Evolutionary conservation across 352 stramenopile genomes (phyloP).

Genomic region (Phytopythium delawarense): DNA sequence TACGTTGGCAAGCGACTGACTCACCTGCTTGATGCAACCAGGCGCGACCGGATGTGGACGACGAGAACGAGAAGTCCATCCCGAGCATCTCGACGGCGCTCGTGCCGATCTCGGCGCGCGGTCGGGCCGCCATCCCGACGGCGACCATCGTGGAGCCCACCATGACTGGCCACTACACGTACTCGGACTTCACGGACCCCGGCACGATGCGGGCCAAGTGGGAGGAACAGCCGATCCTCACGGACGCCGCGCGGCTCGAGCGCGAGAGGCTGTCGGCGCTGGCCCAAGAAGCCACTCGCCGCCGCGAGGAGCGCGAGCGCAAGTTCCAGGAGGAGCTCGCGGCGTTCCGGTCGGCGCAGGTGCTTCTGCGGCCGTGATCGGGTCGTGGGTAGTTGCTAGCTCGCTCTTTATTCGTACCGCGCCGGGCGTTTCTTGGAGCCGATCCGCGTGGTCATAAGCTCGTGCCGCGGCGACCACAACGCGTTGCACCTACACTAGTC

Average conservation of each 20-base stretch:
- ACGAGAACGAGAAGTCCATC: conserved; percentile 7
- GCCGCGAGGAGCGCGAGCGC: conserved; percentile 38
- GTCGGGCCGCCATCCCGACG: not conserved
- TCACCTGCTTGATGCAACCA: not conserved
- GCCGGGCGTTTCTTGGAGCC: not conserved
- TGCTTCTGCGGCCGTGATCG: not conserved
- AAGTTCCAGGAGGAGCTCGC: conserved; percentile 55
- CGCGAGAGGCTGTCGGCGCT: conserved; percentile 21
- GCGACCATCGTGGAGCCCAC: conserved; percentile 1
- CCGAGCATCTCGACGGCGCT: conserved; percentile 4
- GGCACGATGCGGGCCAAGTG: conserved; percentile 14
- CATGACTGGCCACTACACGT: conserved; percentile 9
- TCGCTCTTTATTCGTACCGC: not conserved
- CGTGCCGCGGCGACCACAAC: not conserved
- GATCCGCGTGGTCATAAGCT: not conserved
- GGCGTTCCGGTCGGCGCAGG: conserved; percentile 23
- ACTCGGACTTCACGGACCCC: conserved; percentile 19
- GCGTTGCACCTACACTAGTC: not conserved
- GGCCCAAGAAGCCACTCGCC: conserved; percentile 20
- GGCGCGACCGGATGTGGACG: not conserved
- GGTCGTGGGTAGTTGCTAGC: not conserved
- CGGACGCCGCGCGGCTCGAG: conserved; percentile 29
- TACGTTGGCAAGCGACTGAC: not conserved
- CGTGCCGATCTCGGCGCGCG: not conserved
- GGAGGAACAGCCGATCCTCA: conserved; percentile 53